These are phyloP conservation scores for Phoma sp. DNA, from an alignment of 2,329 filamentous ascomycete genomes.

Conservation along the genomic window DNA sequence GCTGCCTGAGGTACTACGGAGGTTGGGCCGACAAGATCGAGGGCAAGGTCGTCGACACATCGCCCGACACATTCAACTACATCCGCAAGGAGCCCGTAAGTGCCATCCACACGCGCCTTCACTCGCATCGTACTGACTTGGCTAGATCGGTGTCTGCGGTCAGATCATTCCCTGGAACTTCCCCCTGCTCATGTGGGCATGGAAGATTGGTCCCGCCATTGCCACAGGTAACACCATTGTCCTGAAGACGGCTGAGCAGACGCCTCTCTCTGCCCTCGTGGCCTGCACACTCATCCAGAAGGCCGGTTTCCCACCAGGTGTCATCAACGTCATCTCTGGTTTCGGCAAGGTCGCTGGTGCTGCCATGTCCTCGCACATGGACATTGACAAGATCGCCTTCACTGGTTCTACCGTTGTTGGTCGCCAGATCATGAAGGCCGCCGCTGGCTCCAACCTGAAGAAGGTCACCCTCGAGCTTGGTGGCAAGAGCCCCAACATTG, in stretches of 20 bases:
- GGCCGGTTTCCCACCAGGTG: conserved; percentile 79
- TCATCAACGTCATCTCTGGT: conserved; percentile 78
- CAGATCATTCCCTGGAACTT: conserved; percentile 94
- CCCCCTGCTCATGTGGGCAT: conserved; percentile 78
- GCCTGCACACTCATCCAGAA: conserved; percentile 72
- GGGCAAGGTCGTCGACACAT: conserved; percentile 84
- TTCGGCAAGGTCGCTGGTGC: conserved; percentile 81
- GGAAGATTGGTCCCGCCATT: conserved; percentile 81
- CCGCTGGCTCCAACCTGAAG: conserved; percentile 78
- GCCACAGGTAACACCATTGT: conserved; percentile 75
- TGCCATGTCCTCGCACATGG: conserved; percentile 77
- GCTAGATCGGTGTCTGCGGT: conserved; percentile 74
- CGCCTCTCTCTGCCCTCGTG: conserved; percentile 71
- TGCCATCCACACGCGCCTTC: background rate
- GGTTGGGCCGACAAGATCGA: conserved; percentile 93
- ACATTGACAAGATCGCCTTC: conserved; percentile 83
- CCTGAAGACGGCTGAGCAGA: conserved; percentile 79
- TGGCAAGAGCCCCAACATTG: conserved; percentile 81
- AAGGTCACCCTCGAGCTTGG: conserved; percentile 82
- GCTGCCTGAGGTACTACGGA: conserved; percentile 82
- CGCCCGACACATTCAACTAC: conserved; percentile 82
- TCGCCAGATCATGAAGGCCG: conserved; percentile 80
- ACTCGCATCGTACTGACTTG: conserved; percentile 23
- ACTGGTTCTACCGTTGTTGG: conserved; percentile 78
- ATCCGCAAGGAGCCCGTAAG: conserved; percentile 75